These are phyloP conservation scores for Hydnomerulius pinastri DNA, from an alignment of 768 basidiomycete species.

Conservation along the genomic window DNA sequence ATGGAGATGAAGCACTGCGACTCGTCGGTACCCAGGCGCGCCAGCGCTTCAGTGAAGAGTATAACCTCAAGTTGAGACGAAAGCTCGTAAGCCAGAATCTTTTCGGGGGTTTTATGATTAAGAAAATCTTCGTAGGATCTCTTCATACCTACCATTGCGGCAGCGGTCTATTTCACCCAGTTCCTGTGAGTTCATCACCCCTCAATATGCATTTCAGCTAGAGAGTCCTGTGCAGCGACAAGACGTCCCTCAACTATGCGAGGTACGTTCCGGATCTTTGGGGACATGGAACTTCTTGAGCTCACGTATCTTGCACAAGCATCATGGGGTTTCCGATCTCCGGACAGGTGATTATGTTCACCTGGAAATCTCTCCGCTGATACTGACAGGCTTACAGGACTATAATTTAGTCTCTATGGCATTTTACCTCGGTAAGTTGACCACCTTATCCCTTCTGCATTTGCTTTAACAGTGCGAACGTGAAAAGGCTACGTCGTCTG, in stretches of 20 bases:
- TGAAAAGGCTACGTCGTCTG: slow-evolving; percentile 33
- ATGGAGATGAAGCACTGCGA: slow-evolving; percentile 60
- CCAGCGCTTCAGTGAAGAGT: slow-evolving; percentile 57
- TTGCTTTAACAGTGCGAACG: not conserved
- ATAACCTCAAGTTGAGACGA: slow-evolving; percentile 52
- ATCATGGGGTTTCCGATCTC: slow-evolving; percentile 33
- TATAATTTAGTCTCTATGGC: slow-evolving; percentile 64
- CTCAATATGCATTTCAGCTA: not conserved
- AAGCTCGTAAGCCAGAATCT: slow-evolving; percentile 50
- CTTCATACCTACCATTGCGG: slow-evolving; percentile 40
- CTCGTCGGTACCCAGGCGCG: slow-evolving; percentile 55
- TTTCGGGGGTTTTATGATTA: not conserved
- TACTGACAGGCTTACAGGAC: slow-evolving; percentile 43
- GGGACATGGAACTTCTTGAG: not conserved
- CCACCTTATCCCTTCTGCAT: not conserved
- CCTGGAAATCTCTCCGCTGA: too few species aligned
- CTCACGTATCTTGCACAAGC: slow-evolving; percentile 10
- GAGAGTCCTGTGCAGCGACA: slow-evolving; percentile 30
- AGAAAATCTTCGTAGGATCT: slow-evolving; percentile 28
- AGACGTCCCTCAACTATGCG: slow-evolving; percentile 44
- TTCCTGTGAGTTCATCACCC: slow-evolving; percentile 26
- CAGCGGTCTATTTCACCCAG: slow-evolving; percentile 44
- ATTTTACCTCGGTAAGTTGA: slow-evolving; percentile 53
- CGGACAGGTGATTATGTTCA: slow-evolving; percentile 5
- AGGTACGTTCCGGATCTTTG: slow-evolving; percentile 26